Percentiles rank a stretch among this genome's conserved stretches.
These are phyloP conservation scores for Candida rishiriensis DNA, from an alignment of 805 yeast species.

Conservation along the genomic window DNA sequence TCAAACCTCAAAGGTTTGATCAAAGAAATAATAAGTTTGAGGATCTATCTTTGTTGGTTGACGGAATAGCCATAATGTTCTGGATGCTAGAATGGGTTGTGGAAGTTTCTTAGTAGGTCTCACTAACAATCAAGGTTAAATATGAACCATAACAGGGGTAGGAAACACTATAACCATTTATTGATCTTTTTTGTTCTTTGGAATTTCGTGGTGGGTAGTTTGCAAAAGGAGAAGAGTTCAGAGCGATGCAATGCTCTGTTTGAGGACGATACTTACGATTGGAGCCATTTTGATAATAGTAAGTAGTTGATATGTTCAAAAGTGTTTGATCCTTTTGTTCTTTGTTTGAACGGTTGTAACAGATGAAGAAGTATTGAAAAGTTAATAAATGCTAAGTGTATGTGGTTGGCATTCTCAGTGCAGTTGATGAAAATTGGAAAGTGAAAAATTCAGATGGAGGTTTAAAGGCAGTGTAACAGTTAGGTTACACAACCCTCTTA, in stretches of 20 bases:
- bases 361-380: background rate
- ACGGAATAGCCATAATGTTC: slow-evolving; percentile 10
- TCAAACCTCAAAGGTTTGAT: background rate
- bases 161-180: slow-evolving; percentile 29
- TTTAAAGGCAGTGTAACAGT: background rate
- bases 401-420: background rate
- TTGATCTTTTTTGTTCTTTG: background rate
- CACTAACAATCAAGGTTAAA: slow-evolving; percentile 18
- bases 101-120: background rate
- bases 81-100: background rate
- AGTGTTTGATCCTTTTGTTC: background rate
- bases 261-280: slow-evolving; percentile 32
- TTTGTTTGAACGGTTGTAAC: background rate
- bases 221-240: background rate
- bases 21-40: slow-evolving; percentile 5
- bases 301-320: no score
- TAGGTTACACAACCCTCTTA: background rate
- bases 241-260: no score
- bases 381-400: background rate
- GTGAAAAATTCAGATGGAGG: background rate
- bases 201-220: no score
- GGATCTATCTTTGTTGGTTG: slow-evolving; percentile 8
- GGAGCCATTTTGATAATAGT: slow-evolving; percentile 29
- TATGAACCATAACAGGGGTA: slow-evolving; percentile 12
- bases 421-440: no score